phyloP scores from a whole-genome alignment of 2,329 filamentous ascomycete genomes.

The Neodidymelliopsis sp. region DNA sequence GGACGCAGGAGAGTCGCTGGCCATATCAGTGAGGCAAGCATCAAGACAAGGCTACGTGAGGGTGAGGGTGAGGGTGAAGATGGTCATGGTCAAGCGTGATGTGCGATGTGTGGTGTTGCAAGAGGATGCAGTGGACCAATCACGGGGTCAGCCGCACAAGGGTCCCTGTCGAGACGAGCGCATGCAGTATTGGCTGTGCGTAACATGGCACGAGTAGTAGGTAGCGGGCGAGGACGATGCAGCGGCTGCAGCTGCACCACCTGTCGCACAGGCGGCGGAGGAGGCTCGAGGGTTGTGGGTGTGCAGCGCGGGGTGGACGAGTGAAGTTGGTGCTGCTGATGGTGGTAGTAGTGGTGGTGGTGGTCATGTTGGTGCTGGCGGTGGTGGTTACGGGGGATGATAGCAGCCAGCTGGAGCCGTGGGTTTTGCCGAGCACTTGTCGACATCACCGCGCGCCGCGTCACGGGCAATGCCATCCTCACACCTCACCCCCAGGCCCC shows the following conservation, averaged over 20 bases:
- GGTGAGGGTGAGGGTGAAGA: too few relatives aligned
- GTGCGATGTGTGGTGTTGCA: too few relatives aligned
- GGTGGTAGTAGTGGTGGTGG: neutral
- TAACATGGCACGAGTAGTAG: conserved; percentile 27
- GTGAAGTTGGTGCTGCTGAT: neutral
- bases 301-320: neutral
- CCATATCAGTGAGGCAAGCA: too few relatives aligned
- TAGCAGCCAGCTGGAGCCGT: conserved; percentile 4
- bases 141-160: neutral
- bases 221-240: conserved; percentile 11
- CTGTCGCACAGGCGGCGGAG: conserved; percentile 10
- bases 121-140: too few relatives aligned
- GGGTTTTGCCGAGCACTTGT: conserved; percentile 18
- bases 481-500: conserved; percentile 25
- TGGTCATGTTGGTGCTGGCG: neutral
- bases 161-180: neutral
- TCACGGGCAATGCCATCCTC: conserved; percentile 28
- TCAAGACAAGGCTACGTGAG: too few relatives aligned
- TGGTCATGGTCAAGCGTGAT: too few relatives aligned
- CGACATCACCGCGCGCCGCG: conserved; percentile 29
- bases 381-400: neutral
- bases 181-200: conserved; percentile 31
- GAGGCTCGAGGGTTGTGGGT: too few relatives aligned
- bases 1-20: too few relatives aligned
- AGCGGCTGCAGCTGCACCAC: conserved; percentile 8